Percentiles rank a stretch among this genome's conserved stretches.
Conservation (phyloP, 371 early-diverging fungal species). For the Mortierella sp. region DNA sequence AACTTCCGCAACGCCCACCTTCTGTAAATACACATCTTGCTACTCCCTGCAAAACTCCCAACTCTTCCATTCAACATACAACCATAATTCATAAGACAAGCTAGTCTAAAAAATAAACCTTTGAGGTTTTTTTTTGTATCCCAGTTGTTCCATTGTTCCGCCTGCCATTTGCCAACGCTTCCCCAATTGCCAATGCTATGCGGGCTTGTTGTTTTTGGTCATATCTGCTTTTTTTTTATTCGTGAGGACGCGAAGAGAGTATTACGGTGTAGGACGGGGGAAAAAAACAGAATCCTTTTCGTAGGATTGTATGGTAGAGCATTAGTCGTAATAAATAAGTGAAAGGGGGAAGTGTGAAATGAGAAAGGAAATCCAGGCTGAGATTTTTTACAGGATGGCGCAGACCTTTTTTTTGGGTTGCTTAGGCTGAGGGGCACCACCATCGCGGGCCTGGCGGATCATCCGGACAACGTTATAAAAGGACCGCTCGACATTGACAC, state of each 20-base stretch:
- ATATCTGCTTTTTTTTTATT: not conserved
- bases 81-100: too few species aligned
- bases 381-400: conserved; percentile 47
- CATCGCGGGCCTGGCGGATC: conserved; percentile 66
- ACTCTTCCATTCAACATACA: too few species aligned
- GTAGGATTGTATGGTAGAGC: too few species aligned
- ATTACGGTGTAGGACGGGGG: too few species aligned
- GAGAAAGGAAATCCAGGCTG: not conserved
- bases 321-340: not conserved
- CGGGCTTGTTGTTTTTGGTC: not conserved
- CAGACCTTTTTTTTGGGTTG: conserved; percentile 54
- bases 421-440: conserved; percentile 32
- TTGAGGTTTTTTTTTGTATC: not conserved
- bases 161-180: not conserved
- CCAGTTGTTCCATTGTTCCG: too few species aligned
- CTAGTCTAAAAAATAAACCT: too few species aligned
- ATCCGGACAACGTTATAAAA: conserved; percentile 78
- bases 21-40: conserved; percentile 59
- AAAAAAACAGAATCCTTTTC: too few species aligned
- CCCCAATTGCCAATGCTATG: not conserved
- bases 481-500: conserved; percentile 88
- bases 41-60: not conserved
- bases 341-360: not conserved
- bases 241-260: too few species aligned
- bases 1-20: conserved; percentile 89